Conservation (phyloP, 2,329 filamentous ascomycete species). For the Colletotrichum lini region DNA sequence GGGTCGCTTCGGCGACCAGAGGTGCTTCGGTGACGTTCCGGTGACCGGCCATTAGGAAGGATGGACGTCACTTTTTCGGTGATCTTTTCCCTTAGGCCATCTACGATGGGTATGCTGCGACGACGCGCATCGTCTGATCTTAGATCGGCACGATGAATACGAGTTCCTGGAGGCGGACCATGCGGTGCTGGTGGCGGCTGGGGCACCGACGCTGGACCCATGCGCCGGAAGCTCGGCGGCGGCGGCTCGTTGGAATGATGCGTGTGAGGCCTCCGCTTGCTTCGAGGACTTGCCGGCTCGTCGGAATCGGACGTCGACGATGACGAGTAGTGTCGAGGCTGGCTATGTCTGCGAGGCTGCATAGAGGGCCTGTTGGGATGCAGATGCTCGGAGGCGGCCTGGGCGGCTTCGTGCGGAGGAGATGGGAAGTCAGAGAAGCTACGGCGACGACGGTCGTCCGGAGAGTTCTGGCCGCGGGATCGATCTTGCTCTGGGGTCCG, state of each 20-base stretch:
- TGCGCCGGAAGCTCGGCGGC: constrained; percentile 51
- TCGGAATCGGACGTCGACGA: constrained; percentile 59
- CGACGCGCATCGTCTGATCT: constrained; percentile 55
- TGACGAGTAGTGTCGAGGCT: constrained; percentile 60
- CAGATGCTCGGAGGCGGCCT: constrained; percentile 49
- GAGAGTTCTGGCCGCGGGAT: constrained; percentile 54
- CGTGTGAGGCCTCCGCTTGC: constrained; percentile 43
- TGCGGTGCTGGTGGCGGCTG: constrained; percentile 47
- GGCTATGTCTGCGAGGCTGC: constrained; percentile 63
- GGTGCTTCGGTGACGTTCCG: constrained; percentile 55
- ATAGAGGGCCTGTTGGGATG: constrained; percentile 52
- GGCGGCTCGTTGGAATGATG: constrained; percentile 48
- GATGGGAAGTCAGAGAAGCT: constrained; percentile 67
- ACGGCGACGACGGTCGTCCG: constrained; percentile 61
- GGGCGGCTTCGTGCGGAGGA: constrained; percentile 51
- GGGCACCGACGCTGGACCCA: constrained; percentile 49
- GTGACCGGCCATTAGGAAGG: constrained; percentile 54
- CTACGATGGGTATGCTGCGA: constrained; percentile 54
- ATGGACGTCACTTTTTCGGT: constrained; percentile 62
- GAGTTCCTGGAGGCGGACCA: constrained; percentile 46
- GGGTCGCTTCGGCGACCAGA: constrained; percentile 48
- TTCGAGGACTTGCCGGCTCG: constrained; percentile 45
- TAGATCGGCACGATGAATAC: constrained; percentile 52
- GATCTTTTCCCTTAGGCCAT: constrained; percentile 60
- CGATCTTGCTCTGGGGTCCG: constrained; percentile 52